These are phyloP conservation scores for Chlamydomonas sp. DNA, from an alignment of 139 green algal species.

Conservation along the genomic window DNA sequence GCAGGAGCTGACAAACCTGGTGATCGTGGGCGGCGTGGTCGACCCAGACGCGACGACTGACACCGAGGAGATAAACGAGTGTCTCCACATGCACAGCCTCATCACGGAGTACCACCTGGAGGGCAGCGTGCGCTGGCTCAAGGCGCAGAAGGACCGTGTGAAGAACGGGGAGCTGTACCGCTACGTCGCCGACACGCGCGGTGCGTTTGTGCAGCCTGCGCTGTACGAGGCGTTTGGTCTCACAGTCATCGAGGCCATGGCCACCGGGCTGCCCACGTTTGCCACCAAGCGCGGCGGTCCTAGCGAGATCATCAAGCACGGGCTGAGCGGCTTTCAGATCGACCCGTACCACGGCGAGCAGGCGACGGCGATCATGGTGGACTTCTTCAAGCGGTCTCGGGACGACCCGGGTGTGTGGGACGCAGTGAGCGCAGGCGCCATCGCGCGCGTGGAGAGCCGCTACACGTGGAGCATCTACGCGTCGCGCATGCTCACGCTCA, in stretches of 20 bases:
- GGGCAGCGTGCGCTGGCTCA: too few relatives aligned
- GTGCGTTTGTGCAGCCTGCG: constrained; percentile 70
- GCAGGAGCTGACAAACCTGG: constrained; percentile 61
- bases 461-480: too few relatives aligned
- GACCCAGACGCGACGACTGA: constrained; percentile 50
- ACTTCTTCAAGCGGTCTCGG: constrained; percentile 70
- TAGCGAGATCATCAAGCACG: constrained; percentile 67
- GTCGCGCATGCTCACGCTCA: too few relatives aligned
- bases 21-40: constrained; percentile 70
- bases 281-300: too few relatives aligned
- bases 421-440: constrained; percentile 21
- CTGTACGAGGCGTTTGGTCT: constrained; percentile 77
- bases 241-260: constrained; percentile 79
- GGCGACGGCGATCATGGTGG: constrained; percentile 54
- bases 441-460: neutral
- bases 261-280: constrained; percentile 50
- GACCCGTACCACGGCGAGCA: constrained; percentile 63
- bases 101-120: constrained; percentile 57
- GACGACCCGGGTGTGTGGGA: constrained; percentile 38
- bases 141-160: too few relatives aligned
- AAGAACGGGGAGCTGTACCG: too few relatives aligned
- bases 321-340: constrained; percentile 67
- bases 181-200: too few relatives aligned
- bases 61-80: constrained; percentile 63
- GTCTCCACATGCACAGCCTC: constrained; percentile 62